A percentile compares a stretch with the other conserved stretches of the same genome.
Evolutionary conservation across 192 early-diverging fungal genomes (phyloP).

Genomic region (Coemansia sp.): DNA sequence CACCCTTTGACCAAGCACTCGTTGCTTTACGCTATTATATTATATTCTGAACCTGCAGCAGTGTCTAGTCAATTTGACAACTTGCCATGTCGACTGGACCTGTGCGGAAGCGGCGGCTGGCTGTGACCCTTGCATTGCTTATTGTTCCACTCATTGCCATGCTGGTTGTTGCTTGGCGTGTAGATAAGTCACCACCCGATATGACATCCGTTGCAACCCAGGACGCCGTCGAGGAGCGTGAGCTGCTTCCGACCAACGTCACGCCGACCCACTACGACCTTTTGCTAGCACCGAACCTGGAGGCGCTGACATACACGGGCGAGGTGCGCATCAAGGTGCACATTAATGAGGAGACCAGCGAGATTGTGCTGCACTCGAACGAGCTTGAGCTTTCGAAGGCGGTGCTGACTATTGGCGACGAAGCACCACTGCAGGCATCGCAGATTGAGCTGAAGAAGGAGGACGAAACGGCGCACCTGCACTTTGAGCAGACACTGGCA

Average conservation of each 20-base stretch:
- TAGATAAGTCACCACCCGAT: constrained; percentile 13
- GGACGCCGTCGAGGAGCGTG: constrained; percentile 53
- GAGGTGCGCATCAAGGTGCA: constrained; percentile 70
- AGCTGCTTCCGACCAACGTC: constrained; percentile 84
- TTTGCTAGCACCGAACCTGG: constrained; percentile 75
- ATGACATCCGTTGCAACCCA: constrained; percentile 38
- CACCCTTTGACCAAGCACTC: not conserved
- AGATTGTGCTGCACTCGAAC: constrained; percentile 66
- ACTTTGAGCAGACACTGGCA: constrained; percentile 60
- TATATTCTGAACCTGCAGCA: too few species aligned
- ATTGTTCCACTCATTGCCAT: constrained; percentile 16
- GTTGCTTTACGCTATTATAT: not conserved
- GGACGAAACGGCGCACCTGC: constrained; percentile 55
- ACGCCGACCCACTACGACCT: constrained; percentile 83
- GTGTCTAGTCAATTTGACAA: too few species aligned
- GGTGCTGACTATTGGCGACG: constrained; percentile 47
- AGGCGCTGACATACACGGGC: constrained; percentile 78
- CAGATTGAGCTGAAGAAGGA: constrained; percentile 27
- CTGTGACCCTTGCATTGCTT: not conserved
- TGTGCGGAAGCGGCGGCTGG: too few species aligned
- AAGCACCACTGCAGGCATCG: constrained; percentile 29
- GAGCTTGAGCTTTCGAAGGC: constrained; percentile 62
- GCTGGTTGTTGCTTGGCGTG: constrained; percentile 16
- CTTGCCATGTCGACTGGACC: too few species aligned
- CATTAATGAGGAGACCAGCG: constrained; percentile 61